These are phyloP conservation scores for Phymatotrichopsis omnivora DNA, from an alignment of 2,329 filamentous ascomycete genomes.

Conservation along the genomic window DNA sequence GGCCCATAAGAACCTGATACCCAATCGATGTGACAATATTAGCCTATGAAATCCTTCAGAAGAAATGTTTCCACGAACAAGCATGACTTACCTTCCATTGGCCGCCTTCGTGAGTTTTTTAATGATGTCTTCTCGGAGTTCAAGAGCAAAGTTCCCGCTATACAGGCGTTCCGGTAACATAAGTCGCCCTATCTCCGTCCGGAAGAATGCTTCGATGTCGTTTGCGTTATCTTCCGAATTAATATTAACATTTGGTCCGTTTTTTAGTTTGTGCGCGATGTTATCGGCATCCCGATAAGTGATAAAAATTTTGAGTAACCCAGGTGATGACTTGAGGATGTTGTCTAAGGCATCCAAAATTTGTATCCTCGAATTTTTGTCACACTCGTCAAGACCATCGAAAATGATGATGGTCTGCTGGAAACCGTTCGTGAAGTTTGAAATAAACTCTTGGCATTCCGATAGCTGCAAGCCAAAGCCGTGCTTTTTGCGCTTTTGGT, in stretches of 20 bases:
- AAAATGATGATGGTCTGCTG: conserved; percentile 33
- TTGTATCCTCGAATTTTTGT: conserved; percentile 26
- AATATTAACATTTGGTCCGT: conserved; percentile 32
- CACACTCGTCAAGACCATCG: conserved; percentile 35
- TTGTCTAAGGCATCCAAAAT: conserved; percentile 31
- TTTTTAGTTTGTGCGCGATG: conserved; percentile 25
- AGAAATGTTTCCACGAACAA: too few relatives aligned
- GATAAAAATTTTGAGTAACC: conserved; percentile 34
- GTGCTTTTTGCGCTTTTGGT: neutral
- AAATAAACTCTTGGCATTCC: conserved; percentile 23
- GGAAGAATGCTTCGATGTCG: conserved; percentile 32
- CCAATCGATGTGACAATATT: too few relatives aligned
- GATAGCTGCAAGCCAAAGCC: neutral
- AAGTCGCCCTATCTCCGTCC: conserved; percentile 19
- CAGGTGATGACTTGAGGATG: conserved; percentile 30
- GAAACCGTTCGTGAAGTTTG: conserved; percentile 26
- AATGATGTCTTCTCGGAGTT: conserved; percentile 28
- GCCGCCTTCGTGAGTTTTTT: conserved; percentile 27
- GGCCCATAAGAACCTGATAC: too few relatives aligned
- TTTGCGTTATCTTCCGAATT: conserved; percentile 27
- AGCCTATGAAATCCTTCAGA: too few relatives aligned
- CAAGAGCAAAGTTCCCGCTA: conserved; percentile 17
- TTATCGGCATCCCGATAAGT: conserved; percentile 34
- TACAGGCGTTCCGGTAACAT: conserved; percentile 24
- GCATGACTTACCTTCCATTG: conserved; percentile 34